Evolutionary conservation across 257 asterid species (phyloP).

Genomic region (Petunia axillaris): DNA sequence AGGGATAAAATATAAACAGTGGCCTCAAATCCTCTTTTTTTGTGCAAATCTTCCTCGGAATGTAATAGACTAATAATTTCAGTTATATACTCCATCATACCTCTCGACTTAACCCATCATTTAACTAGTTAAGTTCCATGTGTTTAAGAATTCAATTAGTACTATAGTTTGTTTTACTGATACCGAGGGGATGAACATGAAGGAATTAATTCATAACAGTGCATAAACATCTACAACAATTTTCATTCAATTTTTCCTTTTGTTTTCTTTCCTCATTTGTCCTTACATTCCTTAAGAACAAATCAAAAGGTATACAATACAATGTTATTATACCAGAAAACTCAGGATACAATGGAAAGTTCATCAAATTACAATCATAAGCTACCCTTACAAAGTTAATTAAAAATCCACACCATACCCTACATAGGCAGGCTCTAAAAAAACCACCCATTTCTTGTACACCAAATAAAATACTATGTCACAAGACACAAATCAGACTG

Average conservation of each 20-base stretch:
- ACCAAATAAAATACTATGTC: constrained; percentile 14
- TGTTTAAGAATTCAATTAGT: neutral
- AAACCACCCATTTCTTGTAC: constrained; percentile 10
- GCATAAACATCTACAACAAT: neutral
- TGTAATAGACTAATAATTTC: too few relatives aligned
- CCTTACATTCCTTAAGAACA: constrained; percentile 12
- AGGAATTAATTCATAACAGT: neutral
- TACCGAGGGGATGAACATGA: neutral
- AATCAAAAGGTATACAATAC: constrained; percentile 20
- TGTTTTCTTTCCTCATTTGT: neutral
- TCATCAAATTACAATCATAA: neutral
- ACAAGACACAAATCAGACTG: constrained; percentile 20
- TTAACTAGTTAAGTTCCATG: too few relatives aligned
- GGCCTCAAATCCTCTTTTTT: too few relatives aligned
- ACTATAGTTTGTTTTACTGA: too few relatives aligned
- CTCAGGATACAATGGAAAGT: constrained; percentile 2
- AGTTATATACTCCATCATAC: too few relatives aligned
- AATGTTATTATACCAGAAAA: constrained; percentile 24
- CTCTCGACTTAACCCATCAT: too few relatives aligned
- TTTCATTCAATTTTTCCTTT: neutral
- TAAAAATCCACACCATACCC: neutral
- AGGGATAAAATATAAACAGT: too few relatives aligned
- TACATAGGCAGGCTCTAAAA: constrained; percentile 6
- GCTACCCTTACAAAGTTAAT: neutral
- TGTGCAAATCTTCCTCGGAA: too few relatives aligned